Evolutionary conservation across 768 basidiomycete genomes (phyloP).

Genomic region (Leccinum ochraceum): DNA sequence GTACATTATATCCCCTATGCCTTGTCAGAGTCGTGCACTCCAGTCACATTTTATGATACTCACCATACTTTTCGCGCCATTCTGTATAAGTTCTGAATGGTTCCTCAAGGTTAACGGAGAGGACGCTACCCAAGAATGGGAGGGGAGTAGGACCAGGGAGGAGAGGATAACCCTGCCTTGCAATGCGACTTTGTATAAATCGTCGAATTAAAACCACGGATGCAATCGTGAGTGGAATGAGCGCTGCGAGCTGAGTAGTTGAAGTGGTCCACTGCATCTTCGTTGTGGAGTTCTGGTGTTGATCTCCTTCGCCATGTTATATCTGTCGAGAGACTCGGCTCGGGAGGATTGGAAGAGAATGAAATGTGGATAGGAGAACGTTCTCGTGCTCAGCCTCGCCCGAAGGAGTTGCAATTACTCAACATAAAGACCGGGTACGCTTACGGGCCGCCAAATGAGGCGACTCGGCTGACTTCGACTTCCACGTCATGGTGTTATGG

Average conservation of each 20-base stretch:
- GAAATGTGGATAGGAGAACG: not conserved
- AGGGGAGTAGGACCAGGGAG: constrained; percentile 21
- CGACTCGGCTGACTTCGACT: too few species aligned
- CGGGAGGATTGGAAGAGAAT: not conserved
- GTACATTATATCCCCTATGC: not conserved
- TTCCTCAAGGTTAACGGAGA: not conserved
- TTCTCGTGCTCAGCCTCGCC: not conserved
- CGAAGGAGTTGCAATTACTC: too few species aligned
- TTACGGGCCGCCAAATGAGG: too few species aligned
- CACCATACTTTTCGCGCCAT: not conserved
- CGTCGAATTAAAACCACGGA: constrained; percentile 1
- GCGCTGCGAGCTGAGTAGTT: constrained; percentile 1
- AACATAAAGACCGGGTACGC: too few species aligned
- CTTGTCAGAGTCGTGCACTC: not conserved
- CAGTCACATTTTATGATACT: not conserved
- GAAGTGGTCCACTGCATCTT: constrained; percentile 14
- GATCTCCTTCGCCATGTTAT: constrained; percentile 5
- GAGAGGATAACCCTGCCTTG: constrained; percentile 16
- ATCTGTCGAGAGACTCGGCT: not conserved
- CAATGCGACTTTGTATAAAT: constrained; percentile 4
- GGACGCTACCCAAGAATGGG: not conserved
- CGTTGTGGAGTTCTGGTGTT: not conserved
- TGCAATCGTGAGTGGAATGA: constrained; percentile 4
- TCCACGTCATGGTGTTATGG: too few species aligned
- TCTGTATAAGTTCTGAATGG: not conserved